Evolutionary conservation across 169 alveolate species (phyloP).

Genomic region (Eimeria praecox): DNA sequence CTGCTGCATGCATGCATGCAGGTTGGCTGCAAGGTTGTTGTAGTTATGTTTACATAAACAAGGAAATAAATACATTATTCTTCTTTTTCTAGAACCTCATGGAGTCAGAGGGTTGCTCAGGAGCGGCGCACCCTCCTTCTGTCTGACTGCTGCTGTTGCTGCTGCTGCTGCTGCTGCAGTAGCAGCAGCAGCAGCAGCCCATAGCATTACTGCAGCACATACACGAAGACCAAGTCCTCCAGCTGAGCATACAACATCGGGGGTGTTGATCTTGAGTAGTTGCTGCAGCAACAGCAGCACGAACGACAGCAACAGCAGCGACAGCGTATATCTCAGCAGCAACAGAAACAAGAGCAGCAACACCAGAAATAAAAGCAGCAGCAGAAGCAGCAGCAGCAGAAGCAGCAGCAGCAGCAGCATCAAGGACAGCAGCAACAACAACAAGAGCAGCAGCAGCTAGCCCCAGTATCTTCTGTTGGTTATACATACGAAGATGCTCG

Average conservation of each 20-base stretch:
- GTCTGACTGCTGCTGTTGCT: background rate
- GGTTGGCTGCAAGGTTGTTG: background rate
- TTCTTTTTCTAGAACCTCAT: background rate
- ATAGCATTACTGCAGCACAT: background rate
- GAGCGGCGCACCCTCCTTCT: background rate
- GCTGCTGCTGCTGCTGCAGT: background rate
- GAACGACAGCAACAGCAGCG: background rate
- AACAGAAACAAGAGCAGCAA: background rate
- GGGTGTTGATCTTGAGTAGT: background rate
- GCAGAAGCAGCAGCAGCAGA: background rate
- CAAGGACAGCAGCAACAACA: background rate
- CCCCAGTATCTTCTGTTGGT: background rate
- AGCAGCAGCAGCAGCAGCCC: background rate
- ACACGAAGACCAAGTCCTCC: background rate
- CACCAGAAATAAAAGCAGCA: background rate
- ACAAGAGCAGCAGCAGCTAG: conserved; percentile 9
- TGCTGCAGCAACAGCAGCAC: background rate
- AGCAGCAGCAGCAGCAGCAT: background rate
- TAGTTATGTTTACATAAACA: background rate
- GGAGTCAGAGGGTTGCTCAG: background rate
- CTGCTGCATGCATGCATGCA: conserved; percentile 24
- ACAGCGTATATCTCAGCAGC: background rate
- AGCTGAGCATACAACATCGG: background rate
- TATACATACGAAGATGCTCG: background rate
- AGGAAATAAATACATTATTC: background rate